phyloP scores from a whole-genome alignment of 495 filamentous ascomycete species.

The Penicillium chermesinum region DNA sequence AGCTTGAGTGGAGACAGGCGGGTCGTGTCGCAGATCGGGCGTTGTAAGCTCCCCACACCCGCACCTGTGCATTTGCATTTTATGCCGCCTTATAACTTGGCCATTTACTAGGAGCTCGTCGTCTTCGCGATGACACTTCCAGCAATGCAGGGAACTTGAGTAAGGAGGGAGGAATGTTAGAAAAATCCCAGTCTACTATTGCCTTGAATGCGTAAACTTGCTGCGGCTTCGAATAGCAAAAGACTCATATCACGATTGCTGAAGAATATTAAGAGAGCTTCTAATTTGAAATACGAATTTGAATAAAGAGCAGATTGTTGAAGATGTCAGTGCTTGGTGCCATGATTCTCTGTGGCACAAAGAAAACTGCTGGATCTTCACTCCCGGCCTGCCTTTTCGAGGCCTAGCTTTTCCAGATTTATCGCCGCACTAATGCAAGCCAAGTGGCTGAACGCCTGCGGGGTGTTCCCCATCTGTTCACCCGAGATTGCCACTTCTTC shows the following conservation, averaged over 20 bases:
- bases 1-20: slow-evolving; percentile 16
- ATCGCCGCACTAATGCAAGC: slow-evolving; percentile 69
- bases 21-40: slow-evolving; percentile 12
- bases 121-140: too few species aligned
- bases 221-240: too few species aligned
- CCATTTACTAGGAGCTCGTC: neutral
- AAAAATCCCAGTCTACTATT: too few species aligned
- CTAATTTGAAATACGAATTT: neutral
- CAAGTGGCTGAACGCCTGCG: slow-evolving; percentile 69
- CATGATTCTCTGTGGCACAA: too few species aligned
- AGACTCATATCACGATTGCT: neutral
- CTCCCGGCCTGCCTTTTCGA: too few species aligned
- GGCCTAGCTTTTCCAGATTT: slow-evolving; percentile 51
- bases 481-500: slow-evolving; percentile 68
- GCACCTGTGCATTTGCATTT: too few species aligned
- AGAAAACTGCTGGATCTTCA: too few species aligned
- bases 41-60: slow-evolving; percentile 7
- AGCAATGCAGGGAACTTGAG: too few species aligned
- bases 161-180: too few species aligned
- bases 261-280: neutral
- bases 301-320: too few species aligned
- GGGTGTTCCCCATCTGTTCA: slow-evolving; percentile 70
- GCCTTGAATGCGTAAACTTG: too few species aligned
- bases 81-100: too few species aligned
- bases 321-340: neutral